Evolutionary conservation across 2,329 filamentous ascomycete species (phyloP).

Genomic region (Aspergillus intermedius): DNA sequence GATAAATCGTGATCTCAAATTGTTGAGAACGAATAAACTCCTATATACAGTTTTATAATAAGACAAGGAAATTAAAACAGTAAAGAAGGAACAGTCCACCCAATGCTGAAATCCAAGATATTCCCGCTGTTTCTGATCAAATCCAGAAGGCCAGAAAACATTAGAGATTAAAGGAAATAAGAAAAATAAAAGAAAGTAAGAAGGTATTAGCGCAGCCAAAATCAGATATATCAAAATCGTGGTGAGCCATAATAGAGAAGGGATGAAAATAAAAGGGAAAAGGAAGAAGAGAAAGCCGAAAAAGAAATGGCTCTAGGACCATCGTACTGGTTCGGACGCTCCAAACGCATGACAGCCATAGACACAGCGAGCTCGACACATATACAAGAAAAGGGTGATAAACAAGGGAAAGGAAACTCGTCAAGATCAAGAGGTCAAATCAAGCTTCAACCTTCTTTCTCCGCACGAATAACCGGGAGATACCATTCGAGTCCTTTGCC

Average conservation of each 20-base stretch:
- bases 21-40: not conserved
- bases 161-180: conserved; percentile 6
- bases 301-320: conserved; percentile 6
- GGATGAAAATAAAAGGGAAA: not conserved
- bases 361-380: conserved; percentile 6
- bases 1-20: too few species aligned
- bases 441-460: conserved; percentile 24
- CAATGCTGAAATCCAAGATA: not conserved
- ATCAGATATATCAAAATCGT: conserved; percentile 2
- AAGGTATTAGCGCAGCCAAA: not conserved
- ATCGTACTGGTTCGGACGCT: conserved; percentile 11
- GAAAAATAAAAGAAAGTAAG: not conserved
- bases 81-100: not conserved
- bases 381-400: conserved; percentile 4
- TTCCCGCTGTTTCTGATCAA: conserved; percentile 1
- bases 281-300: not conserved
- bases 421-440: conserved; percentile 8
- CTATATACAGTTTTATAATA: not conserved
- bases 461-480: conserved; percentile 32
- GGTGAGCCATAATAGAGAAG: not conserved
- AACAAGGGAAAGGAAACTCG: conserved; percentile 1
- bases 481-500: conserved; percentile 7
- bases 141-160: conserved; percentile 1
- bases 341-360: conserved; percentile 5
- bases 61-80: not conserved